Evolutionary conservation across 352 stramenopile genomes (phyloP).

Genomic region (Albugo candida): DNA sequence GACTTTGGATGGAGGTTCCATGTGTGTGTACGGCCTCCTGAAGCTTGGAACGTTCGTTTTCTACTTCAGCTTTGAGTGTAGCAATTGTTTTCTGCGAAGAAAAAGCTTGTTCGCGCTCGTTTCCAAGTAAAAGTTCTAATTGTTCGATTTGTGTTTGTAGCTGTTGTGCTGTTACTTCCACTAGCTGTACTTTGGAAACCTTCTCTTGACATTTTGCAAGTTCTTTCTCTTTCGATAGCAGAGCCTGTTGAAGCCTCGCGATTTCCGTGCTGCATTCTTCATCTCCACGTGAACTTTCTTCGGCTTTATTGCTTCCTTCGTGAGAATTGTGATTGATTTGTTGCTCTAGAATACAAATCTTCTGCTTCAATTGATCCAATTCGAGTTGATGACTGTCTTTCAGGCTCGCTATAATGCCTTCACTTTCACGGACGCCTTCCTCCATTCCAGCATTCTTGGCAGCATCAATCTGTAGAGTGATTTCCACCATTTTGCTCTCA

Average conservation of each 20-base stretch:
- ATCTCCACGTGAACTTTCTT: background rate
- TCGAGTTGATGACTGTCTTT: background rate
- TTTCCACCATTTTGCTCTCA: slow-evolving; percentile 45
- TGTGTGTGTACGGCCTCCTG: no score
- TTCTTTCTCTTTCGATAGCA: background rate
- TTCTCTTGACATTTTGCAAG: background rate
- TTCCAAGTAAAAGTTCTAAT: no score
- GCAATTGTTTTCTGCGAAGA: no score
- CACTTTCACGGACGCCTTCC: slow-evolving; percentile 55
- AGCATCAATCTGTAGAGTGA: slow-evolving; percentile 62
- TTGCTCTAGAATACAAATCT: background rate
- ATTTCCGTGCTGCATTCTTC: background rate
- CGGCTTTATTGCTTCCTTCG: background rate
- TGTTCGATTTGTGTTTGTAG: no score
- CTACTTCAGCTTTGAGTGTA: no score
- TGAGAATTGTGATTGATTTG: background rate
- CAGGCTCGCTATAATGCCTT: slow-evolving; percentile 42
- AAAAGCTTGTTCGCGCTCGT: no score
- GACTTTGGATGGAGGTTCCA: no score
- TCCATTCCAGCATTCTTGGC: slow-evolving; percentile 42
- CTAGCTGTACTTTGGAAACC: no score
- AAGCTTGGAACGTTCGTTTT: no score
- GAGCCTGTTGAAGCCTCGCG: background rate
- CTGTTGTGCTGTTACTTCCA: no score
- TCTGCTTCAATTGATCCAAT: background rate